Evolutionary conservation across 805 yeast genomes (phyloP).

Genomic region (Teunomyces stri): DNA sequence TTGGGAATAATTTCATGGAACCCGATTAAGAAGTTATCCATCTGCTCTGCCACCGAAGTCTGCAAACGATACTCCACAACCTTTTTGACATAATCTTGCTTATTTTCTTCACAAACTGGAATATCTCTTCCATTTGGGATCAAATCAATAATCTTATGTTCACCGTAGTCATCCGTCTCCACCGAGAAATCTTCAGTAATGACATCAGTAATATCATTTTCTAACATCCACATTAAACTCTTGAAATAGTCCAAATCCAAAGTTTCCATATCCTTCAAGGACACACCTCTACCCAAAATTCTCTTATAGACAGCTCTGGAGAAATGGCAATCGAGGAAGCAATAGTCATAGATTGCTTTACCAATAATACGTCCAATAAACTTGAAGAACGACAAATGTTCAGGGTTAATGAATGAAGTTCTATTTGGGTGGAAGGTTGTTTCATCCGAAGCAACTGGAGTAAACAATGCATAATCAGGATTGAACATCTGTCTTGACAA

Average conservation of each 20-base stretch:
- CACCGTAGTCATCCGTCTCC: constrained; percentile 92
- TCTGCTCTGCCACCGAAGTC: constrained; percentile 80
- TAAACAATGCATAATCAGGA: constrained; percentile 88
- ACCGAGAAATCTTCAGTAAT: constrained; percentile 93
- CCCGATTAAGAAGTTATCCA: constrained; percentile 81
- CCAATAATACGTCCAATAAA: constrained; percentile 94
- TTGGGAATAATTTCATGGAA: constrained; percentile 88
- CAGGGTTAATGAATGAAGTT: constrained; percentile 89
- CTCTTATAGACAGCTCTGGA: constrained; percentile 92
- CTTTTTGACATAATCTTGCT: constrained; percentile 79
- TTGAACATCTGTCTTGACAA: constrained; percentile 92
- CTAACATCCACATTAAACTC: constrained; percentile 92
- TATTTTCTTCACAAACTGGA: constrained; percentile 86
- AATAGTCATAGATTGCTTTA: constrained; percentile 85
- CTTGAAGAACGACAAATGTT: constrained; percentile 87
- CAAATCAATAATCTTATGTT: constrained; percentile 77
- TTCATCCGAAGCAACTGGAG: constrained; percentile 87
- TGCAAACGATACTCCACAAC: constrained; percentile 86
- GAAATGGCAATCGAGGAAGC: constrained; percentile 89
- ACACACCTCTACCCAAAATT: constrained; percentile 73
- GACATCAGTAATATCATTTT: constrained; percentile 93
- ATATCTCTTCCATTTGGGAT: constrained; percentile 79
- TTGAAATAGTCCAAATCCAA: constrained; percentile 90
- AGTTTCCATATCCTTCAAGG: constrained; percentile 91
- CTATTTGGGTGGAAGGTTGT: constrained; percentile 95